phyloP scores from a whole-genome alignment of 2,329 filamentous ascomycete genomes.

The Alternaria viburni region DNA sequence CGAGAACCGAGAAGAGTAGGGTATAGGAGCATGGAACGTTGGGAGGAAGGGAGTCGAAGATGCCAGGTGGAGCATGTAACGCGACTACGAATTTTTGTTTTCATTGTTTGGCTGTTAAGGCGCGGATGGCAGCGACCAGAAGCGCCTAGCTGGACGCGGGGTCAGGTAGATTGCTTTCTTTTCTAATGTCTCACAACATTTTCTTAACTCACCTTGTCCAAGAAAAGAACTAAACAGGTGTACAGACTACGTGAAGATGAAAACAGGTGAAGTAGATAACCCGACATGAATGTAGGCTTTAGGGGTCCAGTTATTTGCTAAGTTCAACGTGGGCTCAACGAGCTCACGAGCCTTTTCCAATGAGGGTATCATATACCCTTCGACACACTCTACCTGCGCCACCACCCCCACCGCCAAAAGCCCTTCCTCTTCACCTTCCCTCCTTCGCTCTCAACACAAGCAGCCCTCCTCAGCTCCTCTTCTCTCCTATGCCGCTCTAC shows the following conservation, averaged over 20 bases:
- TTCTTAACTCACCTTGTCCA: accelerated
- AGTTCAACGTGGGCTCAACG: too few relatives aligned
- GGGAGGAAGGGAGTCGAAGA: not conserved
- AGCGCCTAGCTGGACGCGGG: accelerated
- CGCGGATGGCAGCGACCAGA: not conserved
- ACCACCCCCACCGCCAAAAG: not conserved
- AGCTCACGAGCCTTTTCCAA: not conserved
- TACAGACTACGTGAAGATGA: not conserved
- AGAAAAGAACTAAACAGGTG: not conserved
- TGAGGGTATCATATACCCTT: not conserved
- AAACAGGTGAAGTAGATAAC: not conserved
- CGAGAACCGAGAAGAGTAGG: not conserved
- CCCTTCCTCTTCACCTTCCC: too few relatives aligned
- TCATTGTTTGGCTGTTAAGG: too few relatives aligned
- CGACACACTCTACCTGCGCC: not conserved
- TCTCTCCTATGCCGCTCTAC: not conserved
- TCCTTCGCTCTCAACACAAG: too few relatives aligned
- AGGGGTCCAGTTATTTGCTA: accelerated
- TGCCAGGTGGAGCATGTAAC: not conserved
- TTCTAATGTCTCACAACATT: not conserved
- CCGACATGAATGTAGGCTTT: not conserved
- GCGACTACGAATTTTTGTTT: not conserved
- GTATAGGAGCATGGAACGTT: not conserved
- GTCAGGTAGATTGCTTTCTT: not conserved
- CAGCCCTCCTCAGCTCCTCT: not conserved